Base-by-base conservation (phyloP, 768 basidiomycete species). In the Boletus sp. region DNA sequence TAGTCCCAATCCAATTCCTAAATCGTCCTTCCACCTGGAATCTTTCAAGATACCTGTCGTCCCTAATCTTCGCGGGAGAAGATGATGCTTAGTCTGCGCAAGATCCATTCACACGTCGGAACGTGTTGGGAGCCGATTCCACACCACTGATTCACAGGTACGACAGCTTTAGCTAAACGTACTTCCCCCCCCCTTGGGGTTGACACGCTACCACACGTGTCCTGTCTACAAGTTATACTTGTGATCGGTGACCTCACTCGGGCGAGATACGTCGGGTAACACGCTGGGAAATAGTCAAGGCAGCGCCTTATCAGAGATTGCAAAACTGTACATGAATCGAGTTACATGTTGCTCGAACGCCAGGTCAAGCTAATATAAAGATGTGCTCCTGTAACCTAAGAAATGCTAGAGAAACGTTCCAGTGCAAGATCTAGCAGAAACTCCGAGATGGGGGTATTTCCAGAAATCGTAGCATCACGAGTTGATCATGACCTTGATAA, bases 401-500 rank as follows among this genome's bases (percentile, higher is more conserved):
- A 55, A 37, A 51, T 56, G 42, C n/a, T 52, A 45, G 35, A 46
- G 47, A 52, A 45, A 50, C 29, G 30, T 35, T 23, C 13, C 9
- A 51, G 35, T 59, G 33, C 40, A 42, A 53, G n/a, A 50, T 56
- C 61, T 57, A 57, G 27, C 30, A 50, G 38, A 50, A 33, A 56
- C n/a, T 11, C 32, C 2, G 53, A 50, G 49, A 57, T 33, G 40
- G 35, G 19, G 35, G 21, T 47, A 52, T 37, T 34, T 29, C 23
- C 43, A 42, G 11, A 27, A 21, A 25, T 39, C 33, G 29, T 34
- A 47, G 67, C 67, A 41, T 68, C 68, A 72, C 46, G 76, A 63
- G 17, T 76, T 84, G 52, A 98, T 82, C 82, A 97, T 85, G 53
- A 96, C 82, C 77, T 98, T 98, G 68, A 98, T 78, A 34, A 97